phyloP scores from a whole-genome alignment of 257 asterid genomes.

The Nicotiana otophora region DNA sequence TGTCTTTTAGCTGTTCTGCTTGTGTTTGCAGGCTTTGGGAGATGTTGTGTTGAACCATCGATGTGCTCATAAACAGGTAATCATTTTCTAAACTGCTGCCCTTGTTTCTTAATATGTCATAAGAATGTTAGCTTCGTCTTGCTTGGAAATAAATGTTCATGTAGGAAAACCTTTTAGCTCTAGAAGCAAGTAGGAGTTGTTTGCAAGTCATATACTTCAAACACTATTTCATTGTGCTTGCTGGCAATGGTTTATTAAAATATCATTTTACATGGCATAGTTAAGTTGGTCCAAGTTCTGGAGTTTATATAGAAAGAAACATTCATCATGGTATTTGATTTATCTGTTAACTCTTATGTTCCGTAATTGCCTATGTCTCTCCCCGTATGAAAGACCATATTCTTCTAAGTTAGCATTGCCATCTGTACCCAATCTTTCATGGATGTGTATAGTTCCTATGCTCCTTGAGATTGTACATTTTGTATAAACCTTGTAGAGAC shows the following conservation, averaged over 20 bases:
- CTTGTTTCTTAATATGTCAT: not conserved
- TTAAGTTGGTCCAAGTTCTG: not conserved
- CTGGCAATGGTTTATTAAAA: not conserved
- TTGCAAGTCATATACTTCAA: not conserved
- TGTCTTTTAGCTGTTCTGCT: not conserved
- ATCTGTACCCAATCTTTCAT: not conserved
- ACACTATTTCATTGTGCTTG: not conserved
- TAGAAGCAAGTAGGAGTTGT: not conserved
- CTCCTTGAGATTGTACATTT: not conserved
- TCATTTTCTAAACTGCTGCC: not conserved
- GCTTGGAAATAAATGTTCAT: not conserved
- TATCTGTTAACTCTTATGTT: not conserved
- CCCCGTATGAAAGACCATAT: not conserved
- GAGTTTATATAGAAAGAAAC: not conserved
- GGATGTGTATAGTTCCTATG: constrained; percentile 3
- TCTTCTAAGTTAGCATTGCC: not conserved
- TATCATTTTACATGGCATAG: not conserved
- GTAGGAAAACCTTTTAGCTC: constrained; percentile 2
- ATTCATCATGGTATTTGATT: not conserved
- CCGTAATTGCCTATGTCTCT: not conserved
- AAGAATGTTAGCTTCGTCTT: not conserved
- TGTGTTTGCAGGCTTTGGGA: constrained; percentile 34
- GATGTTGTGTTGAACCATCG: constrained; percentile 44
- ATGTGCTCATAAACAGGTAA: constrained; percentile 42
- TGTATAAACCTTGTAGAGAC: not conserved